These are phyloP conservation scores for Colletotrichum sp. DNA, from an alignment of 2,329 filamentous ascomycete species.

Conservation along the genomic window DNA sequence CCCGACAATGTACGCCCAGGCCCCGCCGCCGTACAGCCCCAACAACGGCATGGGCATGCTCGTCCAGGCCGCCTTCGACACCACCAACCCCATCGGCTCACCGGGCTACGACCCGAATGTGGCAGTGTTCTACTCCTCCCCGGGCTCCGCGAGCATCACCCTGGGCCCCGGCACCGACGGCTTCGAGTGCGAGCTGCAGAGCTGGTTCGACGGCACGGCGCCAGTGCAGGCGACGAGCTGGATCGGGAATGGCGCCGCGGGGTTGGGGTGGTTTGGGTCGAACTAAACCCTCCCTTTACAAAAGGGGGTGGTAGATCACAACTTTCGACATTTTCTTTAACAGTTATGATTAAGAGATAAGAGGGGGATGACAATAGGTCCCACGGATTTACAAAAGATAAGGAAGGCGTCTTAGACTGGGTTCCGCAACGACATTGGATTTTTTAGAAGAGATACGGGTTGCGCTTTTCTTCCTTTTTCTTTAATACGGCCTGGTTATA, in stretches of 20 bases:
- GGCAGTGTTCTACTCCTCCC: conserved; percentile 15
- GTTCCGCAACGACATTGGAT: neutral
- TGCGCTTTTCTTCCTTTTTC: neutral
- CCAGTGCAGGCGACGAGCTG: conserved; percentile 15
- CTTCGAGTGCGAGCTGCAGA: conserved; percentile 50
- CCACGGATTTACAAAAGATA: neutral
- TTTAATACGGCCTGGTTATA: neutral
- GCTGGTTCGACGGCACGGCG: conserved; percentile 20
- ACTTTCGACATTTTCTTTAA: neutral
- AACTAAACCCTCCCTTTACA: neutral
- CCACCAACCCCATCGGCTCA: conserved; percentile 28
- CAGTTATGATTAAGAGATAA: neutral
- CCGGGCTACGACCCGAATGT: conserved; percentile 26
- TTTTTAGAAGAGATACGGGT: neutral
- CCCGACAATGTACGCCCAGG: conserved; percentile 22
- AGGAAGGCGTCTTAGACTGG: neutral
- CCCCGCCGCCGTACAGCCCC: conserved; percentile 23
- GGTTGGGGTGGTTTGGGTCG: conserved; percentile 10
- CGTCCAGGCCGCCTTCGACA: conserved; percentile 41
- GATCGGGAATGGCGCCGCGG: conserved; percentile 19
- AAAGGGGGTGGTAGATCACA: neutral
- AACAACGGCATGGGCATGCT: conserved; percentile 45
- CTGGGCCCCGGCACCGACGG: conserved; percentile 46
- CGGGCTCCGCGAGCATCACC: conserved; percentile 24
- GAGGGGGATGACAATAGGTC: neutral